Base-by-base conservation (phyloP, 495 filamentous ascomycete species). In the Annulohypoxylon bovei region DNA sequence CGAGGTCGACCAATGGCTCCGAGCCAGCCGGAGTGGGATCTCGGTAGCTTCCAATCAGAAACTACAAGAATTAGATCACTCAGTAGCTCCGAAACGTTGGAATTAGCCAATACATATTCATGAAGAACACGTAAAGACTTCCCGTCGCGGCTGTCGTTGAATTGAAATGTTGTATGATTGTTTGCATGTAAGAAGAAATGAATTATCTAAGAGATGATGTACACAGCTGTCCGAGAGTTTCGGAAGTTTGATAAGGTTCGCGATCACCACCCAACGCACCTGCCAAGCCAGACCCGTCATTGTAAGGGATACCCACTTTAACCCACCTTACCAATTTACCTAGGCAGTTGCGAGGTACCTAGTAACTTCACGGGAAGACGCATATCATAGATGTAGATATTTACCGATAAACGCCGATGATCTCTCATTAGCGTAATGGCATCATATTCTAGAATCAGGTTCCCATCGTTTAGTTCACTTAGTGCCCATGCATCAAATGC, bases 11-110 rank as follows among this genome's bases (percentile, higher is more conserved):
- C 69, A 66, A 66, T 71, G 52, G 40, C 50, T 71, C 57, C 68
- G 62, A 56, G 23, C 52, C 56, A 25, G 40, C 62, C 62, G 50
- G 56, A 57, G 64, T 42, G 62, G 57, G 68, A 61, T 47, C 40
- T 56, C n/a, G 42, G 30, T 56, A 56, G 42, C 54, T 71, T 66
- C 62, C 62, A 71, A 66, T 71, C 62, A 71, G 62, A 71, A 6
- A 57, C 23, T 37, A 44, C 50, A 37, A 20, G 11, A 42, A 57
- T 56, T 46, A 63, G 56, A 52, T 58, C 32, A 40, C 62, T 66
- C 20, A 71, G 56, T 30, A 67, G 14, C 40, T 57, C 50, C 44
- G 68, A 66, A 63, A 62, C 62, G 30, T 16, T 57, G 1, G 56
- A 67, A 53, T 62, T 62, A 54, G 22, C 62, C 49, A 63, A 59